Conservation (phyloP, 225 moss, liverwort and hornwort genomes). For the Rhytidiadelphus loreus region DNA sequence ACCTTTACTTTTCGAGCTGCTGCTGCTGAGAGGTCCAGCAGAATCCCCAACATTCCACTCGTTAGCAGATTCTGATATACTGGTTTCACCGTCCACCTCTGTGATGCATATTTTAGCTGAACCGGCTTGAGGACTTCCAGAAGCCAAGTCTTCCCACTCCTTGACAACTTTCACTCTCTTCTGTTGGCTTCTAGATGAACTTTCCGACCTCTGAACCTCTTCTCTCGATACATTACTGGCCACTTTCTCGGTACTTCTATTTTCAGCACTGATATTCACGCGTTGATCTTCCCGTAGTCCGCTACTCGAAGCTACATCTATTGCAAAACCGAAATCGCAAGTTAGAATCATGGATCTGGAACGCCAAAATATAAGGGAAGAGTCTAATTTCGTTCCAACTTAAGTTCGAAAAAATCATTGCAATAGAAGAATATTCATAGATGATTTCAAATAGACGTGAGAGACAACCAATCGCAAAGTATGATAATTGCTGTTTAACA, state of each 20-base stretch:
- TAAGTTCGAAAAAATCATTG: not conserved
- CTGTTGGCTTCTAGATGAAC: conserved; percentile 1
- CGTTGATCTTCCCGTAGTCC: not conserved
- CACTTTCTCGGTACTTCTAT: not conserved
- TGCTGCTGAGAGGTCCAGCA: not conserved
- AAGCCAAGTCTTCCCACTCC: conserved; percentile 39
- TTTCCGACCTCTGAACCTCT: not conserved
- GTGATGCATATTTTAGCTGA: conserved; percentile 3
- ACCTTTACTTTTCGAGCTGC: conserved; percentile 8
- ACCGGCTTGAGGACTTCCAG: not conserved
- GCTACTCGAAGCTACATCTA: conserved; percentile 2
- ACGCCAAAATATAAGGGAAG: not conserved
- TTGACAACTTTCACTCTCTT: not conserved
- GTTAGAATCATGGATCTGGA: not conserved
- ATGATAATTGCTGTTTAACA: not conserved
- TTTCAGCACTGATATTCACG: not conserved
- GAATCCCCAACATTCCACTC: not conserved
- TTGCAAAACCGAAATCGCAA: not conserved
- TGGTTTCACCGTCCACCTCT: conserved; percentile 11
- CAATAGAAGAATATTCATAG: not conserved
- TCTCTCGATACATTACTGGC: not conserved
- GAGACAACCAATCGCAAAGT: not conserved
- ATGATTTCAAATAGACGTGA: not conserved
- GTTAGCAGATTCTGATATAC: not conserved
- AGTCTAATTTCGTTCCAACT: not conserved